These are phyloP conservation scores for Rhodofomes roseus DNA, from an alignment of 1,284 basidiomycete species.

Conservation along the genomic window DNA sequence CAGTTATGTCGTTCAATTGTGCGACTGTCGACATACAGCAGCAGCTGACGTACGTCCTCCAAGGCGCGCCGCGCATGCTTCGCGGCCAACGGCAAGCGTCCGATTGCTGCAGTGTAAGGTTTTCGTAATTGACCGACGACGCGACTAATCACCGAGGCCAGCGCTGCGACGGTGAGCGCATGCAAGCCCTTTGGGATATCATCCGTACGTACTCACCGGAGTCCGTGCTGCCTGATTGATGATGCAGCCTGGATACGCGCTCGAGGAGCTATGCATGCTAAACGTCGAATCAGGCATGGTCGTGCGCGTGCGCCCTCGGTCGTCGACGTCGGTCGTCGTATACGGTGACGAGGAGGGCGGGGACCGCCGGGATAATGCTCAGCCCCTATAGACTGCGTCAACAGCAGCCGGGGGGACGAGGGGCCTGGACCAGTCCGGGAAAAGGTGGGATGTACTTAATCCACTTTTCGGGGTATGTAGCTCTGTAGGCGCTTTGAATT, in stretches of 20 bases:
- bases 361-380: background rate
- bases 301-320: background rate
- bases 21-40: too few species aligned
- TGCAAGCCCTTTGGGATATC: background rate
- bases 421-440: background rate
- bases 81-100: background rate
- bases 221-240: background rate
- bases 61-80: background rate
- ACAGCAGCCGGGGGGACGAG: background rate
- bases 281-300: background rate
- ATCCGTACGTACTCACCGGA: background rate
- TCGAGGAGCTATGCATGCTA: background rate
- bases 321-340: background rate
- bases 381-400: background rate
- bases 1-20: background rate
- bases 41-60: background rate
- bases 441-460: background rate
- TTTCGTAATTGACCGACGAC: constrained; percentile 1
- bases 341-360: background rate
- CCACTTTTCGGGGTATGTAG: background rate
- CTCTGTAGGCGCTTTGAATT: background rate
- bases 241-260: background rate
- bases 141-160: background rate
- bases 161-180: background rate
- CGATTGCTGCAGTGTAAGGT: background rate